Evolutionary conservation across 2,329 filamentous ascomycete genomes (phyloP).

Genomic region (Akanthomyces dipterigenus): DNA sequence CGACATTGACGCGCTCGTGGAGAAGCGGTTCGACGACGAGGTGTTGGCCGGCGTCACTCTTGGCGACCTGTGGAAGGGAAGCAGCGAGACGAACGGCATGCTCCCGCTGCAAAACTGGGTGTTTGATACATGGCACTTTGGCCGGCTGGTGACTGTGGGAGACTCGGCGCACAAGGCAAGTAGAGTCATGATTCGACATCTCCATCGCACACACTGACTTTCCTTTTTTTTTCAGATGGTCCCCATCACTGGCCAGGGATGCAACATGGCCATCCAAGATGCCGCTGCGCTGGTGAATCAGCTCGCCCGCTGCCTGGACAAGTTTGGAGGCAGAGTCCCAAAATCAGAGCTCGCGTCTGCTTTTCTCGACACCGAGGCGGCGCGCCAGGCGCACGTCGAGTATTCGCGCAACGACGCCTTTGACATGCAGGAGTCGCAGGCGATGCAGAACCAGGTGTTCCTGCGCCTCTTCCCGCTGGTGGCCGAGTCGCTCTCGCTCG

Average conservation of each 20-base stretch:
- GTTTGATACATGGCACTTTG: slow-evolving; percentile 32
- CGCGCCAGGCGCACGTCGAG: background rate
- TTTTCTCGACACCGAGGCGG: background rate
- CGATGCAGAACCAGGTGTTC: background rate
- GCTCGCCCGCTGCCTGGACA: background rate
- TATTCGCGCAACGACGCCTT: background rate
- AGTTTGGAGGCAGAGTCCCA: background rate
- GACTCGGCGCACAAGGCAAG: slow-evolving; percentile 35
- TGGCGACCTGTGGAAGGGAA: slow-evolving; percentile 23
- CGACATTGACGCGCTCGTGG: background rate
- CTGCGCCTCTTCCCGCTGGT: background rate
- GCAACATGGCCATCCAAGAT: slow-evolving; percentile 18
- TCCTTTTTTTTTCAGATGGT: slow-evolving; percentile 12
- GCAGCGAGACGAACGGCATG: slow-evolving; percentile 21
- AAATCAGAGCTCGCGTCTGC: background rate
- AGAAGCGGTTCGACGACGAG: background rate
- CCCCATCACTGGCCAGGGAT: slow-evolving; percentile 17
- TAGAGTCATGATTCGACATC: background rate
- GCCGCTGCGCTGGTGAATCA: slow-evolving; percentile 14
- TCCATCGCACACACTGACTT: background rate
- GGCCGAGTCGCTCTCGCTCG: background rate
- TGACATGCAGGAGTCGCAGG: background rate
- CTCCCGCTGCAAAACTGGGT: slow-evolving; percentile 30
- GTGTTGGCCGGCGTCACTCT: slow-evolving; percentile 18
- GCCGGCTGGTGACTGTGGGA: slow-evolving; percentile 32